A percentile compares a stretch with the other conserved stretches of the same genome.
phyloP scores from a whole-genome alignment of 2,329 filamentous ascomycete species.

The Diplodia seriata region DNA sequence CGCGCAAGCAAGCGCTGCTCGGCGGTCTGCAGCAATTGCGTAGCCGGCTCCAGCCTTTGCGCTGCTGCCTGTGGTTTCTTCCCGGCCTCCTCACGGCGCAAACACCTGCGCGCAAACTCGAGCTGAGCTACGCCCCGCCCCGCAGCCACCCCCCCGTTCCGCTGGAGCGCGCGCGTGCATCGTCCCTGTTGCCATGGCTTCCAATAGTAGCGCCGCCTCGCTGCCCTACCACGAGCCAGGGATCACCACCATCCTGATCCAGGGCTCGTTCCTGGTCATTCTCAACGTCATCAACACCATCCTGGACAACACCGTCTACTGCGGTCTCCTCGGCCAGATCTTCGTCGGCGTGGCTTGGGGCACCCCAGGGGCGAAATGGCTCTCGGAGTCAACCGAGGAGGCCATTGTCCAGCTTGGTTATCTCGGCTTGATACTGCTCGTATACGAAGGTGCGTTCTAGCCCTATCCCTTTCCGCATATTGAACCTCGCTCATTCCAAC shows the following conservation, averaged over 20 bases:
- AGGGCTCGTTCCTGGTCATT: slow-evolving; percentile 67
- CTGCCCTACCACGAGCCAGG: slow-evolving; percentile 68
- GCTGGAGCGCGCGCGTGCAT: slow-evolving; percentile 12
- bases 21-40: neutral
- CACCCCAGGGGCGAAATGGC: slow-evolving; percentile 67
- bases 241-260: slow-evolving; percentile 65
- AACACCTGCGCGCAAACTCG: neutral
- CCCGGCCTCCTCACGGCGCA: neutral
- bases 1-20: neutral
- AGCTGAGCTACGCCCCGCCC: neutral
- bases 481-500: neutral
- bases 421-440: slow-evolving; percentile 72
- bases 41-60: neutral
- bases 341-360: slow-evolving; percentile 75
- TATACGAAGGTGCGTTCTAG: slow-evolving; percentile 66
- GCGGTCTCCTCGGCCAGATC: slow-evolving; percentile 75
- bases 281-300: slow-evolving; percentile 65
- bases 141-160: neutral
- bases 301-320: slow-evolving; percentile 68
- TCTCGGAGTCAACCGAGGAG: slow-evolving; percentile 60
- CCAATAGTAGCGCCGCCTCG: slow-evolving; percentile 35
- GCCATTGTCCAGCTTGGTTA: slow-evolving; percentile 72
- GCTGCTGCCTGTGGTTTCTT: neutral
- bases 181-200: slow-evolving; percentile 15
- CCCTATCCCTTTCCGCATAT: neutral